Evolutionary conservation across 257 asterid genomes (phyloP), one percentile per base, ranked within the genome.

Genomic region (Salvia rosmarinus): DNA sequence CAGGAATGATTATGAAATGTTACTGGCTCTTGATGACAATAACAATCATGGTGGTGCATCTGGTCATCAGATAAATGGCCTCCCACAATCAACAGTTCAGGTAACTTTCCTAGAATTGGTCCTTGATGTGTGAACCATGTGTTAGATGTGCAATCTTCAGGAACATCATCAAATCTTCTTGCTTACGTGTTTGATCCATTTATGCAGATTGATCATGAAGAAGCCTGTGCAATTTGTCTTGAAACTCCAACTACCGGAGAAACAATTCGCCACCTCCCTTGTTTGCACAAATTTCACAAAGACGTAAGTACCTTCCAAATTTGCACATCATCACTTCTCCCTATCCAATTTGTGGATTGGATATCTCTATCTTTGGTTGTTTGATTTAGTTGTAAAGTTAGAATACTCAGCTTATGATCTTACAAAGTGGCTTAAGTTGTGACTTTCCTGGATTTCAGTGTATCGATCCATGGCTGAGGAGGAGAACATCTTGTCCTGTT

Each of bases 281-380:
- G 98, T 82, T 80, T 94, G 23, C 97, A 94, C 94, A 94, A 94
- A 74, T 91, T 89, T 74, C 98, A 94, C 85, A 94, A 94, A 89
- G 96, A 89, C 72, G 98, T 90, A 85, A 28, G 88, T 43, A 74
- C 60, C 58, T 62, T 19, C 57, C 0, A 1, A 5, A 14, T 21
- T 42, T 67, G 9, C 59, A 16, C 20, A 13, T 28, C 16, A 5
- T 12, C 51, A 9, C 14, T 28, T 50, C 6, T 9, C 2, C 6
- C 11, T 8, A 37, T 37, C 43, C 11, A 0, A 8, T 37, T 37
- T 8, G 43, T 37, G 43, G 11, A 37, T 9, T 1, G 4, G 3
- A 25, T 25, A 25, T 3, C 3, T 25, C 3, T 25, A 25, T 25
- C 17, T 19, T 14, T 20, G 17, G 35, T 4, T 10, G 61, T 6